Evolutionary conservation across 139 green algal species (phyloP).

Genomic region (Diplosphaera chodatii): DNA sequence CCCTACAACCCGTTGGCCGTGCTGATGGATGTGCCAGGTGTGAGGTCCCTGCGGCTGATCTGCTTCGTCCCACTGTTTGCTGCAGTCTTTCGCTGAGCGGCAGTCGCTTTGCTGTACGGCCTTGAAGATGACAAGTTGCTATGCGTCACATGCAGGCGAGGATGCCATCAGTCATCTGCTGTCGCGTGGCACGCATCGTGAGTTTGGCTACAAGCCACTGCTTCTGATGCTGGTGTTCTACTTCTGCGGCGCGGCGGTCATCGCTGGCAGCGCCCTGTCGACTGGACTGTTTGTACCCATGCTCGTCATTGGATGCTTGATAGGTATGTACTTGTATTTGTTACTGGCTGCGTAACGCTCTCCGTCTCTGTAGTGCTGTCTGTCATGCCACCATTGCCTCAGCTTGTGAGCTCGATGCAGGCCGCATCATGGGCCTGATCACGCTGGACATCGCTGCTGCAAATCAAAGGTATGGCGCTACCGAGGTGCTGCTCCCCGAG

Average conservation of each 20-base stretch:
- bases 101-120: no score
- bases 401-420: no score
- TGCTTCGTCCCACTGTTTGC: no score
- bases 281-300: slow-evolving; percentile 87
- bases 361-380: no score
- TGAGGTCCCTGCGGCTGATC: no score
- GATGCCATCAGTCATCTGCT: slow-evolving; percentile 81
- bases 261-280: slow-evolving; percentile 56
- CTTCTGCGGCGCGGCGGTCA: slow-evolving; percentile 41
- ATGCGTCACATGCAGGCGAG: no score
- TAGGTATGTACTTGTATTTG: no score
- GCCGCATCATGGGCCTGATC: slow-evolving; percentile 22
- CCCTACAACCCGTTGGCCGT: slow-evolving; percentile 86
- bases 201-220: slow-evolving; percentile 74
- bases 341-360: no score
- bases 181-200: slow-evolving; percentile 65
- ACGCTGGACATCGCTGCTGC: slow-evolving; percentile 28
- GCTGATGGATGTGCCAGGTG: slow-evolving; percentile 55
- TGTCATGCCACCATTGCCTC: no score
- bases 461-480: not conserved
- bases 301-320: slow-evolving; percentile 74
- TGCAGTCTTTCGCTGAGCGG: no score
- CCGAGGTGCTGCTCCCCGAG: no score
- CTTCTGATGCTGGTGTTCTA: slow-evolving; percentile 63
- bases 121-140: no score